Base-by-base conservation (phyloP, 2,329 filamentous ascomycete species). In the Metarhizium humberi region DNA sequence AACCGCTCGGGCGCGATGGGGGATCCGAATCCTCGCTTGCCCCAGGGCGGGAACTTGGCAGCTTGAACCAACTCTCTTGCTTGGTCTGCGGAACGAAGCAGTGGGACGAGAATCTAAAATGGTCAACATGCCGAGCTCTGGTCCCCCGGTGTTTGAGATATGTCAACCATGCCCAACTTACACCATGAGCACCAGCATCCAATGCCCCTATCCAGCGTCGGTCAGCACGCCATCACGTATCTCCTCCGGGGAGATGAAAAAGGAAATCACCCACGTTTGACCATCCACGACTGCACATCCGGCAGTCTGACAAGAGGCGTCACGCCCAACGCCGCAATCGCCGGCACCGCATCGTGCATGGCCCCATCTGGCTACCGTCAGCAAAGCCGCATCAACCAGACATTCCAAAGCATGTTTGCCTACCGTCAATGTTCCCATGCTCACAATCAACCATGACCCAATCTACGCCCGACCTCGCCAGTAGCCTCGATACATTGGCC, bases 401-500 rank as follows among this genome's bases (percentile, higher is more conserved):
- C 30, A 36, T 5, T 11, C 3, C 32, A 34, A 40, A 40, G 5
- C n/a, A 3, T 25, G 40, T n/a, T 34, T 8, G 52, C 62, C 38
- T 61, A 74, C 72, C 78, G 42, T 76, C 75, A 56, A 80, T 69
- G 58, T 75, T 77, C 8, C 78, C 78, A 61, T 80, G 78, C 61
- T 78, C 78, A 55, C 76, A 78, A 58, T 79, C 78, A 52, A 80
- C 79, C 66, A 86, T 73, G 10, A 89, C 79, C 77, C 85, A 87
- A 64, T 88, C 85, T 1, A 85, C 75, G 1, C 83, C 85, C 1
- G 78, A 70, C 54, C 81, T 73, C 2, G 86, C 84, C 50, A 89
- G 71, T 18, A 77, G 68, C 53, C 82, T 75, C 5, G 82, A 81
- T 13, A 85, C 70, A 58, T 85, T 84, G 48, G 76, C 73, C 0